Base-by-base conservation (phyloP, 768 basidiomycete species). In the Kwoniella pini region DNA sequence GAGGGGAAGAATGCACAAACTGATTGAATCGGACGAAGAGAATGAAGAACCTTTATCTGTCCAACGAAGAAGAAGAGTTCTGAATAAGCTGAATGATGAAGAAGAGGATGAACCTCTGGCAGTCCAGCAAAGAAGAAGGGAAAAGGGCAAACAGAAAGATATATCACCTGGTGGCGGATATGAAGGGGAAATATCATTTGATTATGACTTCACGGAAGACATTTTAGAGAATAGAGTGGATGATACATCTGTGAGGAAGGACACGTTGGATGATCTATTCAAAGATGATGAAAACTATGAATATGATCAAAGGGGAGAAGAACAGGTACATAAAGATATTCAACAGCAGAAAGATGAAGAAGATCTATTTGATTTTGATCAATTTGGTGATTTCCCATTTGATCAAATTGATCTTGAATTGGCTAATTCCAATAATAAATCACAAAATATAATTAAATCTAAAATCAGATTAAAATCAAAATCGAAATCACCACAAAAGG, bases 341-440 rank as follows among this genome's bases (percentile, higher is more conserved):
- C 6, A 39, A 0, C 12, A 31, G 19, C 1, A 31, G 12, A 30
- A 43, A 2, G 50, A 7, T 1, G 22, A 53, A 11, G 30, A 52
- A 22, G 58, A 28, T 12, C 26, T 33, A 4, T 12, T 21, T 17
- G 50, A 46, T 3, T 43, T 44, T 36, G 48, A 50, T 42, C 50
- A 60, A 12, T 53, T 53, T 39, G 52, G 38, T 17, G 52, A 46
- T 54, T 61, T 61, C 38, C 59, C 59, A 43, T 61, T 61, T 21
- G 59, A 54, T 24, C 21, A 61, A 17, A 30, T 61, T 31, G 59
- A 61, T 22, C 38, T 61, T 6, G 51, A 53, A n/a, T n/a, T 48
- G 19, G 19, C 30, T 22, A 30, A 36, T 27, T 26, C 30, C 58
- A 57, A 43, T 10, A 39, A 22, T 9, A 21, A 19, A 31, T 31